phyloP scores from a whole-genome alignment of 352 stramenopile genomes.

The Elongisporangium anandrum region DNA sequence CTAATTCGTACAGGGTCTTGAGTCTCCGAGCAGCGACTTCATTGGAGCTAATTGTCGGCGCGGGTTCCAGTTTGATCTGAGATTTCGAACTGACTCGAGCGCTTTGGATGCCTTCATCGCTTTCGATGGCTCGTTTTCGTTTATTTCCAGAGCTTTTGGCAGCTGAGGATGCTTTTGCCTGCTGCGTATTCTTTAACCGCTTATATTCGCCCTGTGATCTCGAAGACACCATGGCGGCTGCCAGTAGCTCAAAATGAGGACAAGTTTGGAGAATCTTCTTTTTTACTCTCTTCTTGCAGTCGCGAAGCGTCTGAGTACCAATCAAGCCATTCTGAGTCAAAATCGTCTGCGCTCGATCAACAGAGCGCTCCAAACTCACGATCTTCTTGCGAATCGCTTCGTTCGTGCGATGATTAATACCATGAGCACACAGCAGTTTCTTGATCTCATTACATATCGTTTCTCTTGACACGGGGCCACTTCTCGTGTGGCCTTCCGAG shows the following conservation, averaged over 20 bases:
- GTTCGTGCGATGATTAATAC: neutral
- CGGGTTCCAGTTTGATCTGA: neutral
- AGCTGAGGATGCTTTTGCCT: no score
- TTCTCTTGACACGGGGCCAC: neutral
- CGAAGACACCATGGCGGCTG: neutral
- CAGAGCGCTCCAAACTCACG: neutral
- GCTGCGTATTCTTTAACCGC: neutral
- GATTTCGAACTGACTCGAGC: neutral
- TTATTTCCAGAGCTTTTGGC: neutral
- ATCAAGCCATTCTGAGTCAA: neutral
- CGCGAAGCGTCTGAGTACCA: neutral
- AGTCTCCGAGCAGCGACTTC: neutral
- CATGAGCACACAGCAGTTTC: neutral
- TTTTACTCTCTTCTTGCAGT: neutral
- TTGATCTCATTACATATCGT: neutral
- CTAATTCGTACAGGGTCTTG: neutral
- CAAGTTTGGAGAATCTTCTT: neutral
- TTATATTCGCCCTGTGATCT: neutral
- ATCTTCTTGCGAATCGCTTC: neutral
- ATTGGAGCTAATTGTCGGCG: no score
- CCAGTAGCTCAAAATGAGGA: neutral
- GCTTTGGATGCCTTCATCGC: neutral
- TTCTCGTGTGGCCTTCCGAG: neutral
- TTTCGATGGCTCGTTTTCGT: neutral
- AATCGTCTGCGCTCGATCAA: neutral